Evolutionary conservation across 2,329 filamentous ascomycete genomes (phyloP), one percentile per base, ranked within the genome.

Genomic region (Bipolaris oryzae): DNA sequence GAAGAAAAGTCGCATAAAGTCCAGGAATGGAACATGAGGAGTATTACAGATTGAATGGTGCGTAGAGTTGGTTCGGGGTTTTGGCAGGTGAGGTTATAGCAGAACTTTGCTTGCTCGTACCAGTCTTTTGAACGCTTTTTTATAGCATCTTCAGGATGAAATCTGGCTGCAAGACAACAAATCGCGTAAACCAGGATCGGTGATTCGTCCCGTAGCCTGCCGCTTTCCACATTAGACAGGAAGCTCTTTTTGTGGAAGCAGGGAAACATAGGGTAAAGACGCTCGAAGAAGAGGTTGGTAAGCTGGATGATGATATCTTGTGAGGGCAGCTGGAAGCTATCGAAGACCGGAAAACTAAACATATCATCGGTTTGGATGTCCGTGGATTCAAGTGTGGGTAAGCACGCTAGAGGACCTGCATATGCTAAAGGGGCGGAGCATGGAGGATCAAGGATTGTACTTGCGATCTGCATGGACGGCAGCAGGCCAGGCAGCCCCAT

Each of bases 81-180:
- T 48, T 67, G 56, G 18, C 57, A 53, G 1, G 66, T 68, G 5
- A 69, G 47, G 13, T 74, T 66, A 41, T 72, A 74, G 6, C 58
- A 45, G 25, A 69, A 62, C 35, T 69, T 74, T 7, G 72, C 69
- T 50, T 69, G 64, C 11, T 69, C 63, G 43, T 69, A 72, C 72
- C 72, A 75, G 23, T 61, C 61, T 10, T 53, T 55, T 34, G 66
- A 62, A 1, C 55, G 63, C 39, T 11, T 44, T 44, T 61, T 62
- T 10, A 74, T 57, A 2, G 48, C 16, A 13, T 57, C 47, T 41
- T 74, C 67, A 7, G 52, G 52, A 45, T 75, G 72, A 15, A 62
- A 57, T 25, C 50, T 39, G 13, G 71, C 61, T 9, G 71, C 55
- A n/a, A 73, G 45, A 41, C 65, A 58, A 39, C 69, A 69, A 2